Evolutionary conservation across 2,329 filamentous ascomycete genomes (phyloP).

Genomic region (Alternaria burnsii): DNA sequence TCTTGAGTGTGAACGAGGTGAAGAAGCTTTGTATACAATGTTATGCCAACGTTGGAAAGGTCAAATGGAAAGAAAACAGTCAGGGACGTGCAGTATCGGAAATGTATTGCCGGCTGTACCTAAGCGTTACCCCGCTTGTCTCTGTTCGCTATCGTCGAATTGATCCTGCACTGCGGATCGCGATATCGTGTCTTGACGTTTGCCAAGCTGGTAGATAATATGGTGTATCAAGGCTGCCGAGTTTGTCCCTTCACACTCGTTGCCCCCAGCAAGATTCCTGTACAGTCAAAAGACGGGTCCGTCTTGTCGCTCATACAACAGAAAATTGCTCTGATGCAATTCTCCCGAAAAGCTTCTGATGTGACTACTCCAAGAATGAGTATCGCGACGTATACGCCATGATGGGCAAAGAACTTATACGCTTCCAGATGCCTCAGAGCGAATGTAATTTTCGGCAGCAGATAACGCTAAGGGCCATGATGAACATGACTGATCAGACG

Average conservation of each 20-base stretch:
- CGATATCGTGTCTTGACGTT: neutral
- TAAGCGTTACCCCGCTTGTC: conserved; percentile 3
- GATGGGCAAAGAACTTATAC: neutral
- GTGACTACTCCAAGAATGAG: neutral
- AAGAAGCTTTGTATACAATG: neutral
- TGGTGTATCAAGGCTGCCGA: neutral
- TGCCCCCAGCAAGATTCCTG: neutral
- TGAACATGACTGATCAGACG: neutral
- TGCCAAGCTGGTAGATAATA: no score
- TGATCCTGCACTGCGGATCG: neutral
- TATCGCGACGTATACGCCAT: neutral
- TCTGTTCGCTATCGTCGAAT: neutral
- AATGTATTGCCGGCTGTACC: conserved; percentile 1
- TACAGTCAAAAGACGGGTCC: neutral
- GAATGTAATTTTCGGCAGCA: neutral
- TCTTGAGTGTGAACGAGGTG: neutral
- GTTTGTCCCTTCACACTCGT: neutral
- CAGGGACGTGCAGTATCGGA: neutral
- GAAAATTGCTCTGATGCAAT: neutral
- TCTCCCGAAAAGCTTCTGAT: neutral
- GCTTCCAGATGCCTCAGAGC: neutral
- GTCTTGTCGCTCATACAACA: neutral
- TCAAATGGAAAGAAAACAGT: neutral
- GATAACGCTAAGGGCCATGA: no score
- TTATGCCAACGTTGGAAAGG: neutral